Evolutionary conservation across 1,139 yeast genomes (phyloP).

Genomic region (Taphrina pruni): DNA sequence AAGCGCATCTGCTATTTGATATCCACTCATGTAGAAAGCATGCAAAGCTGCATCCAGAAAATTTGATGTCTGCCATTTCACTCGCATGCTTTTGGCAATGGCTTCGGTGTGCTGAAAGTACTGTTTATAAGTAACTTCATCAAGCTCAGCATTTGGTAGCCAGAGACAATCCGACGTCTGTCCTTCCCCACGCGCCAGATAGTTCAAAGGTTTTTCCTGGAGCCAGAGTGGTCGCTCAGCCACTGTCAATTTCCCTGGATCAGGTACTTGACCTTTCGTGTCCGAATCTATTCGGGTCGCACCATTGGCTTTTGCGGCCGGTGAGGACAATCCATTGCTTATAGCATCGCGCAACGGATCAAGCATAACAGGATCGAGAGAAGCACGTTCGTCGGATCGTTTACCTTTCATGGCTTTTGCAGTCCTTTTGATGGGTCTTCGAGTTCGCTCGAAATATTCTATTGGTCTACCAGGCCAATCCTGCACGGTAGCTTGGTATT

Average conservation of each 20-base stretch:
- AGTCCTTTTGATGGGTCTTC: constrained; percentile 44
- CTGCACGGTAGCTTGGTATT: constrained; percentile 72
- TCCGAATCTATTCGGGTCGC: background rate
- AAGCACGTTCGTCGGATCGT: constrained; percentile 33
- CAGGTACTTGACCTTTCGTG: background rate
- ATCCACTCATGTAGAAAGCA: constrained; percentile 61
- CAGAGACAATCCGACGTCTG: constrained; percentile 58
- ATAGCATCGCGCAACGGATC: too few species aligned
- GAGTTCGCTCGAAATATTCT: constrained; percentile 57
- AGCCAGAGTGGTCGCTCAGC: constrained; percentile 60
- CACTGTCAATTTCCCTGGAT: background rate
- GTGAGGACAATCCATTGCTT: background rate
- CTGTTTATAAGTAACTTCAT: constrained; percentile 56
- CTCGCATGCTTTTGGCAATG: constrained; percentile 60
- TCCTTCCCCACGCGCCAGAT: constrained; percentile 83
- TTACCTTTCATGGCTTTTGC: constrained; percentile 46
- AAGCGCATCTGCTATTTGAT: constrained; percentile 46
- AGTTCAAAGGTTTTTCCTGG: constrained; percentile 78
- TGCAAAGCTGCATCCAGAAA: constrained; percentile 75
- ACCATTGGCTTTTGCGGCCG: background rate
- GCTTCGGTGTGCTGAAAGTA: constrained; percentile 64
- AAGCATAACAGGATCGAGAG: constrained; percentile 2
- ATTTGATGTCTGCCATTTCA: constrained; percentile 67
- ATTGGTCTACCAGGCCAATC: constrained; percentile 73
- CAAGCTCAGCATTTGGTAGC: constrained; percentile 57